These are phyloP conservation scores for Fraxinus sp. DNA, from an alignment of 305 asterid species.

Conservation along the genomic window DNA sequence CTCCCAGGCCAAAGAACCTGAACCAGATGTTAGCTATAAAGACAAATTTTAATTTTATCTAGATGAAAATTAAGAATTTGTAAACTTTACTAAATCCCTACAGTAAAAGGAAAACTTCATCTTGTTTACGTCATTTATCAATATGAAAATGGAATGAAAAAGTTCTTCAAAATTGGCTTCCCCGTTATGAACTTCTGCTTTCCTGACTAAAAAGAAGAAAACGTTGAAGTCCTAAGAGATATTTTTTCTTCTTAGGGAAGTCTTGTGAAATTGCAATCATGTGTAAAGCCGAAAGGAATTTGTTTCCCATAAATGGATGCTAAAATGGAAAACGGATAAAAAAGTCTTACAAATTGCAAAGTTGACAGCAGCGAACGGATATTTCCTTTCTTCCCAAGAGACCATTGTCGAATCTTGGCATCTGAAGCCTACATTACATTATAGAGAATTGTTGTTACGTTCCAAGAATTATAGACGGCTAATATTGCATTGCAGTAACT, in stretches of 20 bases:
- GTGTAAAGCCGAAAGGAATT: not conserved
- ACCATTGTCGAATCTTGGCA: conserved; percentile 82
- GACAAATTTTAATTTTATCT: not conserved
- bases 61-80: not conserved
- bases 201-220: not conserved
- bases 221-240: not conserved
- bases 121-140: not conserved
- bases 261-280: not conserved
- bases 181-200: not conserved
- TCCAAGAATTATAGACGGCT: not conserved
- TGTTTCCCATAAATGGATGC: not conserved
- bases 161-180: not conserved
- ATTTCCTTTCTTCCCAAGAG: conserved; percentile 89
- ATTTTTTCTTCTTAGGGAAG: not conserved
- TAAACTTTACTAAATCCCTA: not conserved
- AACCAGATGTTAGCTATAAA: conserved; percentile 3
- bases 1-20: conserved; percentile 88
- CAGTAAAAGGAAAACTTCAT: not conserved
- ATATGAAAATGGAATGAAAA: not conserved
- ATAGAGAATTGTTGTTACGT: not conserved
- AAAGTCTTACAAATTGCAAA: conserved; percentile 64
- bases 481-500: conserved; percentile 17
- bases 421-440: conserved; percentile 57
- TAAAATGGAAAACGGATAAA: not conserved
- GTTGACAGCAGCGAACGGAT: conserved; percentile 91